Evolutionary conservation across 441 rosid species (phyloP), one percentile per base, ranked within the genome.

Genomic region (Arabidopsis hybrid): DNA sequence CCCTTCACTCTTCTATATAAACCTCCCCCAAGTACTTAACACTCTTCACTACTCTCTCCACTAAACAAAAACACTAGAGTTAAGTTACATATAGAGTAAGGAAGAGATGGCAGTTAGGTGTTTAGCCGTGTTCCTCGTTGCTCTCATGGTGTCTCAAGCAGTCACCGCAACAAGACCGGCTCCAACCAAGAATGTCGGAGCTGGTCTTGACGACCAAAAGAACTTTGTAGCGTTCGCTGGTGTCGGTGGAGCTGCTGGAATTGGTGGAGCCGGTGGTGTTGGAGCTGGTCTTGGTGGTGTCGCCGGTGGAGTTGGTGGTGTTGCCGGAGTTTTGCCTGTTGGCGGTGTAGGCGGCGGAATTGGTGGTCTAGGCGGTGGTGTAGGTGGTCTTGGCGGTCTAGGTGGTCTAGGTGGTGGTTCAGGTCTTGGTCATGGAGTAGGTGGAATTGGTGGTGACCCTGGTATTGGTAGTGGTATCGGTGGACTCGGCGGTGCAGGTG

Each of bases 181-280:
- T 21, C 85, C 85, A 34, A 13, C 42, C 32, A 83, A 51, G 39
- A 52, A 66, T 38, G 80, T 58, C 1, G 80, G 76, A 65, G 82
- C 82, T 61, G 89, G 91, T 58, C 83, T 88, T 32, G 81, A 81
- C 50, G 91, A 89, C 82, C 83, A 89, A 67, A 89, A 89, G 89
- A 89, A 82, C 78, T 79, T 87, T 43, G 64, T 66, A n/a, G 79
- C 82, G 11, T 89, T 71, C 43, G 89, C 78, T 43, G 95, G 95
- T 0, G 77, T 90, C 40, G 92, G 95, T 13, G 95, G 95, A 60
- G 80, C 51, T 70, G 74, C 85, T 12, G 88, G 86, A 16, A 47
- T 69, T 14, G 79, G 72, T 10, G 87, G 86, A 16, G 55, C 65
- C 8, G 79, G 73, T 4, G 87, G 86, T 40, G 2, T 74, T 31